Evolutionary conservation across 345 rosid genomes (phyloP), one percentile per base, ranked within the genome.

Genomic region (Syzygium oleosum): DNA sequence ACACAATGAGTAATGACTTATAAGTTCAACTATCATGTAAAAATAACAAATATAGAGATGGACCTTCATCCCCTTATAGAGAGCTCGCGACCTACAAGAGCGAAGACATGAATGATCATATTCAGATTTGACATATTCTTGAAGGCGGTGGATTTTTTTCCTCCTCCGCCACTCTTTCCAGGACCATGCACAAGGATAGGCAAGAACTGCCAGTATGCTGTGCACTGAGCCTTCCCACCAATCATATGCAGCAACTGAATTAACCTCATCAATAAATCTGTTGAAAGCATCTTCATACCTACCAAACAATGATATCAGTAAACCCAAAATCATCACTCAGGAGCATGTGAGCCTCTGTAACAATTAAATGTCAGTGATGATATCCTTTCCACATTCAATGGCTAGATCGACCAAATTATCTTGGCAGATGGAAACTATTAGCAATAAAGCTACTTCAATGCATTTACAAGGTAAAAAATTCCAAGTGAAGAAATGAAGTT

Each of bases 151-250:
- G 89, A 98, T 90, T 90, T 98, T 98, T 85, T 92, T 96, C 90
- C 95, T 96, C 88, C 95, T 92, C 41, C 99, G 94, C 99, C 99
- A 98, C 86, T 98, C 99, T 89, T 96, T 96, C 99, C 99, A 98
- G 51, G 99, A 98, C 99, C 99, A 98, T 86, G 99, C 97, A 87
- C 96, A 96, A 87, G 99, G 99, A 91, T 95, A 94, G 88, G 98
- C 99, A 87, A 98, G 95, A 88, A 98, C 91, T 87, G 96, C 93
- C 25, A 98, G 95, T 89, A 98, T 98, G 91, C 98, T 95, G 89
- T 96, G 98, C 51, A 96, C 95, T 56, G 99, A 96, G 87, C 99
- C 99, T 93, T 98, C 99, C 99, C 99, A 98, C 99, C 99, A 98
- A 90, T 98, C 97, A 93, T 96, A 98, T 68, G 99, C 99, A 87